phyloP scores from a whole-genome alignment of 2,329 filamentous ascomycete species.

The Microcera coccophila region DNA sequence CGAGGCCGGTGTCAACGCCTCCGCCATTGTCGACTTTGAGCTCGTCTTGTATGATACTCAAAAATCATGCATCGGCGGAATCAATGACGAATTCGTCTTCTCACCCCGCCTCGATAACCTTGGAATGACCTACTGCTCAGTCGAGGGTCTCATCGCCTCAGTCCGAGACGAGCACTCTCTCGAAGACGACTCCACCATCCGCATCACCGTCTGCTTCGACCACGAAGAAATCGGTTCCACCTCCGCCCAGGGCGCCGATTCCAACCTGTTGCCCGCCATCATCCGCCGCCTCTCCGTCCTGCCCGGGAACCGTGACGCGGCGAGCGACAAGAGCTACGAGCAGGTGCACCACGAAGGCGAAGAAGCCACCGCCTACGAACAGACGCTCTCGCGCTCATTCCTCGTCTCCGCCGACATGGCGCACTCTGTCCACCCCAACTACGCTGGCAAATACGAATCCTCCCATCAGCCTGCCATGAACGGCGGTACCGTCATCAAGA shows the following conservation, averaged over 20 bases:
- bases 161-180: slow-evolving; percentile 61
- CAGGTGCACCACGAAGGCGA: slow-evolving; percentile 56
- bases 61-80: slow-evolving; percentile 79
- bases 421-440: slow-evolving; percentile 94
- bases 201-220: slow-evolving; percentile 91
- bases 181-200: slow-evolving; percentile 74
- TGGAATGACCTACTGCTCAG: slow-evolving; percentile 91
- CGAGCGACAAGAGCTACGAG: slow-evolving; percentile 61
- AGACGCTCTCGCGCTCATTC: slow-evolving; percentile 87
- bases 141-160: slow-evolving; percentile 80
- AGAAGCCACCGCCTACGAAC: slow-evolving; percentile 80
- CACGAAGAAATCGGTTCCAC: slow-evolving; percentile 95
- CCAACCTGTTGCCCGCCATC: slow-evolving; percentile 83
- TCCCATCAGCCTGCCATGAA: slow-evolving; percentile 94
- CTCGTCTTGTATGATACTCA: slow-evolving; percentile 96
- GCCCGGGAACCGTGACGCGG: slow-evolving; percentile 60
- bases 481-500: slow-evolving; percentile 92
- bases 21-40: slow-evolving; percentile 87
- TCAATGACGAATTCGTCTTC: slow-evolving; percentile 93
- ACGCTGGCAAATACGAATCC: slow-evolving; percentile 82
- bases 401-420: slow-evolving; percentile 97
- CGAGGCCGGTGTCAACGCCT: slow-evolving; percentile 65
- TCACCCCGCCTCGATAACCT: slow-evolving; percentile 94
- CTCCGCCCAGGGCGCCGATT: slow-evolving; percentile 90
- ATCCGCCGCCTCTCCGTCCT: slow-evolving; percentile 82